phyloP scores from a whole-genome alignment of 768 basidiomycete species.

The Xerocomellus chrysenteron region DNA sequence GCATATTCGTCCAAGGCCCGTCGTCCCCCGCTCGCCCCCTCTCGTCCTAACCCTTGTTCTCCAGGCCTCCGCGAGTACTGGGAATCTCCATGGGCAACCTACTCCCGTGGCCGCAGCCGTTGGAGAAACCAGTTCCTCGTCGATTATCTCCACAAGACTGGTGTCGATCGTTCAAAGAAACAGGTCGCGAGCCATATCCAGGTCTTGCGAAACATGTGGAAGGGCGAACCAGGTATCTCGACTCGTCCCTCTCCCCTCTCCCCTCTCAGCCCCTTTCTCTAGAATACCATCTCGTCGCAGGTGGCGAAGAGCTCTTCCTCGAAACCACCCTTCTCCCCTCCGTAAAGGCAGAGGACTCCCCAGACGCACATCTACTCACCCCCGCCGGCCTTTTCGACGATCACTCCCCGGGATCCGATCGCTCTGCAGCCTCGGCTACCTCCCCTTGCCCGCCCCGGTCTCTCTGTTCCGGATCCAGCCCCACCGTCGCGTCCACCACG shows the following conservation, averaged over 20 bases:
- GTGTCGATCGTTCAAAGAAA: constrained; percentile 76
- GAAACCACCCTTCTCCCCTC: constrained; percentile 48
- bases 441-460: constrained; percentile 29
- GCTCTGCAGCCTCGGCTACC: constrained; percentile 30
- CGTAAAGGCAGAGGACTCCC: constrained; percentile 57
- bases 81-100: constrained; percentile 79
- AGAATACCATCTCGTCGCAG: constrained; percentile 81
- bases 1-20: constrained; percentile 72
- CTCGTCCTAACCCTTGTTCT: constrained; percentile 2
- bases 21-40: not conserved
- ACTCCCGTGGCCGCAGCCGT: constrained; percentile 73
- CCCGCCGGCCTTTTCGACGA: constrained; percentile 36
- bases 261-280: constrained; percentile 9
- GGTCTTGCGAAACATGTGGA: constrained; percentile 86
- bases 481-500: constrained; percentile 19
- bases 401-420: constrained; percentile 32
- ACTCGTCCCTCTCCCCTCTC: not conserved
- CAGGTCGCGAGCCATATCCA: constrained; percentile 90
- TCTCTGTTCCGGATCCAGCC: constrained; percentile 23
- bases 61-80: constrained; percentile 74
- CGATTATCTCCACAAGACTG: constrained; percentile 69
- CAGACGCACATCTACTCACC: constrained; percentile 42
- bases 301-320: constrained; percentile 69
- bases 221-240: constrained; percentile 66
- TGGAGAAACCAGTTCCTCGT: constrained; percentile 88